phyloP scores from a whole-genome alignment of 257 asterid genomes.

The Jacaranda mimosifolia region DNA sequence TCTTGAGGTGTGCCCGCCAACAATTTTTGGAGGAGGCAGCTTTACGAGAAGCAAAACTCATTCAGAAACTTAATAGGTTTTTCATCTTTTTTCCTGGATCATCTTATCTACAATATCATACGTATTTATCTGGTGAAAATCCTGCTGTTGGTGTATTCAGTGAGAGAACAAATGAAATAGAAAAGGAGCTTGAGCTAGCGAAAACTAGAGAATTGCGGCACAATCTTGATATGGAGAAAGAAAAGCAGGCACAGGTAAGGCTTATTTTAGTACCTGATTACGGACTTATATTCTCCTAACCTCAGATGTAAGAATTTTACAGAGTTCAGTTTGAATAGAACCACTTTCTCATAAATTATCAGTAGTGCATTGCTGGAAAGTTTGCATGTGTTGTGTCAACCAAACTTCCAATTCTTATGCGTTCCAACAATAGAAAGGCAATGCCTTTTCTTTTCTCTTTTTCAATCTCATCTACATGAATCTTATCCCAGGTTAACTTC shows the following conservation, averaged over 20 bases:
- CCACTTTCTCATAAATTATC: constrained; percentile 19
- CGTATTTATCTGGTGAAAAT: constrained; percentile 13
- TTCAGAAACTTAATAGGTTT: constrained; percentile 90
- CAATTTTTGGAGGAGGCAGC: constrained; percentile 87
- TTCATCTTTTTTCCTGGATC: constrained; percentile 19
- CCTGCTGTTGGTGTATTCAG: constrained; percentile 51
- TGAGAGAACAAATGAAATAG: constrained; percentile 79
- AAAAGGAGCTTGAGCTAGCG: constrained; percentile 91
- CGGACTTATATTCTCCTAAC: neutral
- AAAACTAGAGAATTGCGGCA: constrained; percentile 91
- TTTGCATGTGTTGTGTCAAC: neutral
- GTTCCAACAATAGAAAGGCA: neutral
- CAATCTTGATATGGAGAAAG: constrained; percentile 95
- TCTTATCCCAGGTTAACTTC: constrained; percentile 1
- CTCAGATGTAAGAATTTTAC: neutral
- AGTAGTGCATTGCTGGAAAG: neutral
- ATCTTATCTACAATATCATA: constrained; percentile 23
- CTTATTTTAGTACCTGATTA: constrained; percentile 31
- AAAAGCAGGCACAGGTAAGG: constrained; percentile 91
- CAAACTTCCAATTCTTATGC: neutral
- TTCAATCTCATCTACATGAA: neutral
- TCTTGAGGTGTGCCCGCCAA: constrained; percentile 74
- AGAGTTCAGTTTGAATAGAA: neutral
- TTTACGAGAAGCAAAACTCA: constrained; percentile 84
- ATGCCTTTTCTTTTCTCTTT: neutral